Evolutionary conservation across 129 eudicot genomes (phyloP), one percentile per base, ranked within the genome.

Genomic region (Rutidosis leptorrhynchoides): DNA sequence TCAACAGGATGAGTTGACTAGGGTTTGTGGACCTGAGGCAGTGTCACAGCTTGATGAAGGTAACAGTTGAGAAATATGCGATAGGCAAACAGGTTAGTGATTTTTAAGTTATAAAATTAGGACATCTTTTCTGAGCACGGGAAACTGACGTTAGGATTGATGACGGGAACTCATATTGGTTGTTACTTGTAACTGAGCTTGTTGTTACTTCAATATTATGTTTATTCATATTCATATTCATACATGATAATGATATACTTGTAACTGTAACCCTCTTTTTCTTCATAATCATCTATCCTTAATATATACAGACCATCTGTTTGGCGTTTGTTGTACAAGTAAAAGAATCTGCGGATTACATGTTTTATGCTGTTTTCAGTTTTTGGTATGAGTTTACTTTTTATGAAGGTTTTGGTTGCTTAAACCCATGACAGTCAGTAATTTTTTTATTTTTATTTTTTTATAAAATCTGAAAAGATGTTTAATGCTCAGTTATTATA

Each of bases 1-100:
- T 60, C 14, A 35, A 79, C 88, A 90, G 97, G 95, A 79, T 60
- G 90, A 90, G 51, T 64, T 90, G 69, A 78, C 81, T 32, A 80
- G 80, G 83, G 7, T 83, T 69, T 81, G 76, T 37, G 95, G 96
- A 4, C 81, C 95, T 10, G 90, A 83, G 28, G 81, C 81, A 33
- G 78, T 89, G 28, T 71, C 85, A 23, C 77, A 80, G 59, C 78
- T 86, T 21, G 90, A 81, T 73, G 82, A 77, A 67, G 87, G 82
- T 32, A 75, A 85, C 77, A 78, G 83, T 65, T 88, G 81, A 88
- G 70, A 11, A n/a, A n/a, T n/a, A 52, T 32, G 52, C 62, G 32
- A 14, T 53, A 30, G 28, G 25, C 56, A 49, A 28, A 4, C 46
- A 49, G 8, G 71, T 66, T 66, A 66, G 72, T 21, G 12, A 53